Evolutionary conservation across 1,284 basidiomycete genomes (phyloP).

Genomic region (Microbotryum intermedium): DNA sequence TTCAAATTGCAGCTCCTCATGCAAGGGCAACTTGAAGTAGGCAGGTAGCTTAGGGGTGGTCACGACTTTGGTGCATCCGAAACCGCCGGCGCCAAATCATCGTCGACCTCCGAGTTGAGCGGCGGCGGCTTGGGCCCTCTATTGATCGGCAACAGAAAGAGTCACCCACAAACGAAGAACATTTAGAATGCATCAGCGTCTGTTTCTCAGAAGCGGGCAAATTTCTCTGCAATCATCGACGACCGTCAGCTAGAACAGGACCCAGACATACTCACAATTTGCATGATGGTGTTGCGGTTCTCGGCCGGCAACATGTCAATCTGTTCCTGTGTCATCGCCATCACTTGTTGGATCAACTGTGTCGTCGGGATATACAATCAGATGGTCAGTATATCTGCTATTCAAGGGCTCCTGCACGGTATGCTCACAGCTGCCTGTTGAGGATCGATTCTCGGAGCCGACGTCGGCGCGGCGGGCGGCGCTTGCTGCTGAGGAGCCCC

Average conservation of each 20-base stretch:
- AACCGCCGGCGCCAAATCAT: too few relatives aligned
- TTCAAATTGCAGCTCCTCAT: too few relatives aligned
- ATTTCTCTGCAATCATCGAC: too few relatives aligned
- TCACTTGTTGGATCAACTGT: slow-evolving; percentile 53
- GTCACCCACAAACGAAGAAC: too few relatives aligned
- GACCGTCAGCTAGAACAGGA: not conserved
- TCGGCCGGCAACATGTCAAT: slow-evolving; percentile 72
- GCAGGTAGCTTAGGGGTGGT: too few relatives aligned
- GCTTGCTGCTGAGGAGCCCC: slow-evolving; percentile 1
- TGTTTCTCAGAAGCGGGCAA: too few relatives aligned
- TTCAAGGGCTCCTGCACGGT: not conserved
- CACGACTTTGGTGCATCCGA: too few relatives aligned
- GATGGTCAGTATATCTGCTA: not conserved
- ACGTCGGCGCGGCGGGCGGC: slow-evolving; percentile 13
- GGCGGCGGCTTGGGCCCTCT: too few relatives aligned
- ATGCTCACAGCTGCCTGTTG: slow-evolving; percentile 37
- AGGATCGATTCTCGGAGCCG: slow-evolving; percentile 34
- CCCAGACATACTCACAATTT: slow-evolving; percentile 43
- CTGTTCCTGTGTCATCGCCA: slow-evolving; percentile 76
- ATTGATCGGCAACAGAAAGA: too few relatives aligned
- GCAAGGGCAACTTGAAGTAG: too few relatives aligned
- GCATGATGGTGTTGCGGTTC: slow-evolving; percentile 76
- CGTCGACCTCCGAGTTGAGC: too few relatives aligned
- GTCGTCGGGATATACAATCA: not conserved
- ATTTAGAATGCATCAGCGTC: too few relatives aligned